Evolutionary conservation across 1,139 yeast species (phyloP), one percentile per base, ranked within the genome.

Genomic region (Pichia sp.): DNA sequence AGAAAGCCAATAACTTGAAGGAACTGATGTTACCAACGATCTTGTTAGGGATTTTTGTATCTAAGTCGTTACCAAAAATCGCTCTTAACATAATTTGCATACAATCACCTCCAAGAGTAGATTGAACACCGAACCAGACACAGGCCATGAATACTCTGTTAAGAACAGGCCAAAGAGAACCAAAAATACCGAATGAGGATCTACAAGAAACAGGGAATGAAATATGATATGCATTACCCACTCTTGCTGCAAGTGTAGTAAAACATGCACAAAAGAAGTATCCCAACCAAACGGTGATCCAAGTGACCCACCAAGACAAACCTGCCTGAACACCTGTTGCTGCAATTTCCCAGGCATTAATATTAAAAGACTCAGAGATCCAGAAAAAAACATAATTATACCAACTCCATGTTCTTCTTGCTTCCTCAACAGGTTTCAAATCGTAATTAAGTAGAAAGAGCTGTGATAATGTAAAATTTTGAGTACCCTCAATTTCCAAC

Each of bases 341-440:
- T 5, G 95, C 95, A 57, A 87, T 85, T 66, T 85, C 90, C 90
- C 94, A 86, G 8, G 95, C 85, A 59, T 84, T 85, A 56, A 87
- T 80, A 62, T 86, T 86, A 66, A 87, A 84, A 29, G 94, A 79
- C 59, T 85, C 95, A 1, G 95, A 88, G 46, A 85, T 64, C 95
- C 95, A 86, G 56, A 85, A 85, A 50, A 76, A 80, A 9, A 81
- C 80, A 59, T 67, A 86, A 58, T 85, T 83, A 62, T 71, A 81
- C 94, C 95, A 85, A 32, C 77, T 69, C 95, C 95, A 86, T 28
- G 73, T 72, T 59, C 95, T 71, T 59, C 86, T 70, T 26, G 67
- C 73, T 28, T 66, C 71, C 55, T 82, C 86, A 2, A 86, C 90
- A 0, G 95, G 95, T 16, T 16, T 16, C 23, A 16, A 16, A 16